Evolutionary conservation across 805 yeast species (phyloP).

Genomic region (Hanseniaspora thailandica): DNA sequence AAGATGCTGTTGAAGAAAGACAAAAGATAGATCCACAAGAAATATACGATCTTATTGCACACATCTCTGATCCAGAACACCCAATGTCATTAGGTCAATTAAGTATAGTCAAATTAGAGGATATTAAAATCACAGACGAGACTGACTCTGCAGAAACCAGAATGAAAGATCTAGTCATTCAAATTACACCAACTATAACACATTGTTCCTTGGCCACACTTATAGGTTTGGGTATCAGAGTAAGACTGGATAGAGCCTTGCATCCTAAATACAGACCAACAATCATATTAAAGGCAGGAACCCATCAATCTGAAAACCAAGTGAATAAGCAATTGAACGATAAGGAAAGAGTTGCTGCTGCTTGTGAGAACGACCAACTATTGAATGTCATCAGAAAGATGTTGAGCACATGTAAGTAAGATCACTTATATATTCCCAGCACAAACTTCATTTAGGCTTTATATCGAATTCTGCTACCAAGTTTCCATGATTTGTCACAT

Average conservation of each 20-base stretch:
- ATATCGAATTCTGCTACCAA: background rate
- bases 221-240: conserved; percentile 89
- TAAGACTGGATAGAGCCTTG: conserved; percentile 75
- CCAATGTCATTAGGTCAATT: conserved; percentile 89
- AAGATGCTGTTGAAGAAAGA: conserved; percentile 28
- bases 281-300: conserved; percentile 74
- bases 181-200: conserved; percentile 93
- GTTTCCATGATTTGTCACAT: background rate
- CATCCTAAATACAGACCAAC: conserved; percentile 75
- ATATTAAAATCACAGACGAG: conserved; percentile 58
- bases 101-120: conserved; percentile 78
- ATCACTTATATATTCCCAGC: background rate
- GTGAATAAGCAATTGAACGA: conserved; percentile 95
- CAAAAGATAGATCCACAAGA: conserved; percentile 76
- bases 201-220: conserved; percentile 94
- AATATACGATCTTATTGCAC: conserved; percentile 71
- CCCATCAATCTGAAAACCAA: conserved; percentile 91
- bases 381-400: conserved; percentile 81
- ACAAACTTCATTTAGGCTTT: background rate
- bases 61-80: conserved; percentile 93
- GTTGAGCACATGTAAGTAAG: conserved; percentile 68
- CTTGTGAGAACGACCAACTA: conserved; percentile 91
- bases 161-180: conserved; percentile 65
- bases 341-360: conserved; percentile 96
- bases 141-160: conserved; percentile 33